Base-by-base conservation (phyloP, 2,329 filamentous ascomycete genomes). In the Pseudocercospora crystallina region DNA sequence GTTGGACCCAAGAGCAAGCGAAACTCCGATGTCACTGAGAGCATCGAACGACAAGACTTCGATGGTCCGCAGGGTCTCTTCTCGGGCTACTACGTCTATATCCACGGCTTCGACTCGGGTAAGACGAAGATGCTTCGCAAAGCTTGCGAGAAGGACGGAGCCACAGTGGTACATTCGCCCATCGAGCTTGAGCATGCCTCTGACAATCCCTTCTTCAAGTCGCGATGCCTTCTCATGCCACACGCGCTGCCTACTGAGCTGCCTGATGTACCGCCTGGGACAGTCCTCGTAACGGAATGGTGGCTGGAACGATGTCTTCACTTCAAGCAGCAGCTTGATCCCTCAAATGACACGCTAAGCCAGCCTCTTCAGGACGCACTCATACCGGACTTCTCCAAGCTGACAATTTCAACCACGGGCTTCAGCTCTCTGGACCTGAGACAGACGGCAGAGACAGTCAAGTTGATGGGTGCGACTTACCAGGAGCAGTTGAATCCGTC, bases 301-400 rank as follows among this genome's bases (percentile, higher is more conserved):
- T 99, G 92, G 80, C 79, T 99, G 45, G 94, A 99, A 71, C 83
- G 84, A 41, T 97, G 92, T 67, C 75, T 99, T 34, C 84, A 91
- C 66, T 82, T 82, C 57, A 94, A 89, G 69, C 74, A 73, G 20
- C 81, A 92, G 60, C 77, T 89, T 40, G 76, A 86, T 29, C 89
- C 90, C 5, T 73, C 77, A 44, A 76, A 81, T 4, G 84, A 94
- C 65, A 78, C 88, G 35, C 79, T 95, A 17, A 90, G 89, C 51
- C 83, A 82, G 5, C 90, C 94, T 2, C 88, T 96, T 55, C 78
- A 83, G 5, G 72, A 74, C 29, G 14, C 48, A 5, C 32, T 53
- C 10, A 37, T 65, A 3, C n/a, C 58, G 11, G 87, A 81, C 1
- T 92, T 96, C 62, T 71, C 80, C 8, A 75, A 72, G n/a, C 72